phyloP scores from a whole-genome alignment of 805 yeast species.

The Tetrapisispora iriomotensis region DNA sequence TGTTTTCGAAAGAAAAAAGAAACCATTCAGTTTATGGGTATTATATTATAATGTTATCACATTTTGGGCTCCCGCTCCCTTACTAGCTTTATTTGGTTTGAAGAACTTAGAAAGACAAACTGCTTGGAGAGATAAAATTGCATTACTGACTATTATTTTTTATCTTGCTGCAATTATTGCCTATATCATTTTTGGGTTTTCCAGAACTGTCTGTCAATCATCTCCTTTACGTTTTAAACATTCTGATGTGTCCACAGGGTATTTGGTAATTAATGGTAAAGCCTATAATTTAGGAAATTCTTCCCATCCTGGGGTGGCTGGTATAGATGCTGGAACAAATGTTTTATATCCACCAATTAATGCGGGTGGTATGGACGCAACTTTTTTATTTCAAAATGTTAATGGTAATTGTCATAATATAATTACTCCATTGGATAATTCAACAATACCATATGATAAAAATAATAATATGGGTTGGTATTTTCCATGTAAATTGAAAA shows the following conservation, averaged over 20 bases:
- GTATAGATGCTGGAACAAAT: conserved; percentile 60
- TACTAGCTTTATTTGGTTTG: conserved; percentile 55
- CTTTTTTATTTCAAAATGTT: conserved; percentile 81
- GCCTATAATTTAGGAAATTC: conserved; percentile 64
- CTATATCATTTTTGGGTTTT: conserved; percentile 82
- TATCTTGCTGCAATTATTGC: conserved; percentile 72
- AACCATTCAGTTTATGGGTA: conserved; percentile 46
- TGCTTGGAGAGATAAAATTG: conserved; percentile 97
- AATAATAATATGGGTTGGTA: conserved; percentile 79
- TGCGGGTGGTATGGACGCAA: conserved; percentile 83
- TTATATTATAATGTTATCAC: conserved; percentile 72
- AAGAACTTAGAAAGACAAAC: conserved; percentile 69
- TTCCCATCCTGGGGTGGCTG: conserved; percentile 74
- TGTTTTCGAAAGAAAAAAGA: background rate
- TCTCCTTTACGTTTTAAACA: conserved; percentile 42
- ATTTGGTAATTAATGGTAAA: conserved; percentile 71
- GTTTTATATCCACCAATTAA: conserved; percentile 73
- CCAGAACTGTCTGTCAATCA: conserved; percentile 63
- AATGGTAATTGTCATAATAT: conserved; percentile 81
- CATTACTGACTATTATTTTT: conserved; percentile 63
- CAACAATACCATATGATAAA: conserved; percentile 58
- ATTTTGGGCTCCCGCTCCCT: conserved; percentile 83
- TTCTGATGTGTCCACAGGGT: conserved; percentile 42
- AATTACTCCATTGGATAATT: conserved; percentile 57
- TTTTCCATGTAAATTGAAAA: conserved; percentile 76